Percentiles rank a stretch among this genome's conserved stretches.
These are phyloP conservation scores for Aquilaria malaccensis DNA, from an alignment of 345 rosid species.

Conservation along the genomic window DNA sequence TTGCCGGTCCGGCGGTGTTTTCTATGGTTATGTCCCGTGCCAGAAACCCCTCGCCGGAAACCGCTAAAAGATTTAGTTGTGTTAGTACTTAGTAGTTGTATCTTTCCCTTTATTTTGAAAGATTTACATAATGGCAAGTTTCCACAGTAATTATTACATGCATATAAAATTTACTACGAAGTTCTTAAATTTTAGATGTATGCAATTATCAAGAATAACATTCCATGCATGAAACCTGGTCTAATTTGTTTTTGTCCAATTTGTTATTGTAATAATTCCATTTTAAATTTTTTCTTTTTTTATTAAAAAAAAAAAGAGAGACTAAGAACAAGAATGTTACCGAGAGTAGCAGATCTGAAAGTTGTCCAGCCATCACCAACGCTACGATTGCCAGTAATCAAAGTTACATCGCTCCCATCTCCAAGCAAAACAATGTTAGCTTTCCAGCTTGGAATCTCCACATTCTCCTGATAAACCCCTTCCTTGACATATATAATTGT, in stretches of 20 bases:
- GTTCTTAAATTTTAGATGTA: too few species aligned
- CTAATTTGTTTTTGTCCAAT: too few species aligned
- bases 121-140: too few species aligned
- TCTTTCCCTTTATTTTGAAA: too few species aligned
- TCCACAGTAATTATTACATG: too few species aligned
- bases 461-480: constrained; percentile 65
- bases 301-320: too few species aligned
- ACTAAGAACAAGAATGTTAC: constrained; percentile 22
- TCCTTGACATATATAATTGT: constrained; percentile 44
- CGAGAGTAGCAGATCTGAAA: constrained; percentile 91
- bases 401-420: constrained; percentile 58
- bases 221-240: too few species aligned
- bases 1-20: constrained; percentile 74
- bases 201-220: too few species aligned
- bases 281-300: too few species aligned
- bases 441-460: constrained; percentile 61
- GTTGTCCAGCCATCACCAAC: constrained; percentile 84
- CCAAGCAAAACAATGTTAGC: constrained; percentile 70
- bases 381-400: constrained; percentile 59
- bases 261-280: too few species aligned
- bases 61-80: constrained; percentile 32
- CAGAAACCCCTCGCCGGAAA: constrained; percentile 70
- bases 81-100: neutral
- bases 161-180: too few species aligned
- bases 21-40: constrained; percentile 65